phyloP scores from a whole-genome alignment of 164 flowering plant species.

The Vitis labrusca region DNA sequence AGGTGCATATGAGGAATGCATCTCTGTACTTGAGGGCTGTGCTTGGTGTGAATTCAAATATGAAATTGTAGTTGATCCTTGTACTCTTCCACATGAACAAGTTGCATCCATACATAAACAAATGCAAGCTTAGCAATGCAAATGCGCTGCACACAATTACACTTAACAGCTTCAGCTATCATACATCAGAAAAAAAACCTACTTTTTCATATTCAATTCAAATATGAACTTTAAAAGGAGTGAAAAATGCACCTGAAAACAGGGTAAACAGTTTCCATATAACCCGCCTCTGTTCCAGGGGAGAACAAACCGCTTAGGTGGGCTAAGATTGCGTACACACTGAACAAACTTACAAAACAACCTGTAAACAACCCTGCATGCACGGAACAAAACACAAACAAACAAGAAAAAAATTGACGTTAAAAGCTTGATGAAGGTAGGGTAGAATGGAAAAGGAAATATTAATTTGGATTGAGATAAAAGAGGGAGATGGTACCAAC shows the following conservation, averaged over 20 bases:
- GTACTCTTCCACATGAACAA: slow-evolving; percentile 85
- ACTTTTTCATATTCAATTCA: background rate
- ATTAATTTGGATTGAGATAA: too few relatives aligned
- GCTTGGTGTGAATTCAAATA: slow-evolving; percentile 75
- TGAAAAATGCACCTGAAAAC: slow-evolving; percentile 71
- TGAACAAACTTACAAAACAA: slow-evolving; percentile 79
- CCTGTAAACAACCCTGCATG: slow-evolving; percentile 91
- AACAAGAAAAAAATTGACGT: background rate
- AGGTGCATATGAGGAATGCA: slow-evolving; percentile 85
- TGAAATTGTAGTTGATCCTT: slow-evolving; percentile 93
- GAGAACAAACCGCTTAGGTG: slow-evolving; percentile 80
- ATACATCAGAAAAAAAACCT: too few relatives aligned
- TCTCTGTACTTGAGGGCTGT: slow-evolving; percentile 86
- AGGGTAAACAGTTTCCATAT: slow-evolving; percentile 89
- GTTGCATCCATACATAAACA: slow-evolving; percentile 97
- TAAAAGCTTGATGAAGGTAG: background rate
- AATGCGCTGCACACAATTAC: slow-evolving; percentile 66
- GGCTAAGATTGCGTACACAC: slow-evolving; percentile 76
- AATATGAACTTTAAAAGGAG: background rate
- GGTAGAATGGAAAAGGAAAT: slow-evolving; percentile 1
- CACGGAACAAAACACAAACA: background rate
- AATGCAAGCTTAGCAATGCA: slow-evolving; percentile 88
- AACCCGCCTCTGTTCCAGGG: slow-evolving; percentile 35
- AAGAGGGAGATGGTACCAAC: slow-evolving; percentile 56
- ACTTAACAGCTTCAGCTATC: background rate